Conservation (phyloP, 2,329 filamentous ascomycete species). For the Pseudocercospora cruenta region DNA sequence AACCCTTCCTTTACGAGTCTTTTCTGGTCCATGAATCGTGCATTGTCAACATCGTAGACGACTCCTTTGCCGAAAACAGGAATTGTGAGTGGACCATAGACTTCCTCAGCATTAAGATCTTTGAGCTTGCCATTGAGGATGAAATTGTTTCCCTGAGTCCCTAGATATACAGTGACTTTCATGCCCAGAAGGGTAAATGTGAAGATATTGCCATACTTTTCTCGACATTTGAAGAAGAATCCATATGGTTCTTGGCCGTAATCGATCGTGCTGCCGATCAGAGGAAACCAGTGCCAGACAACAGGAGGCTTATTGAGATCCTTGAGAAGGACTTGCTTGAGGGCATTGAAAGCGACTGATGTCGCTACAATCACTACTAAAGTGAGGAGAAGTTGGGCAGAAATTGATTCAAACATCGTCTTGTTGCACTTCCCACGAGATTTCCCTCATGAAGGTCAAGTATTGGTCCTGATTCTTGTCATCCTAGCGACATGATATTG, state of each 20-base stretch:
- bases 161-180: slow-evolving; percentile 84
- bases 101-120: slow-evolving; percentile 87
- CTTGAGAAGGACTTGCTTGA: slow-evolving; percentile 70
- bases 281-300: slow-evolving; percentile 67
- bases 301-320: slow-evolving; percentile 70
- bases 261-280: slow-evolving; percentile 86
- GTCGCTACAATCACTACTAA: no score
- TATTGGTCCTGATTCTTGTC: no score
- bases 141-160: slow-evolving; percentile 83
- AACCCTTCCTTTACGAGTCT: slow-evolving; percentile 83
- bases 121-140: slow-evolving; percentile 88
- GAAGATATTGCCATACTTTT: slow-evolving; percentile 88
- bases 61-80: slow-evolving; percentile 81
- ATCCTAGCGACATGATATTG: no score
- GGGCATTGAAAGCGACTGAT: slow-evolving; percentile 76
- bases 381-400: no score
- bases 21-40: slow-evolving; percentile 95
- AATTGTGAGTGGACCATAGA: slow-evolving; percentile 75
- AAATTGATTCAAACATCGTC: no score
- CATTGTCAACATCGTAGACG: slow-evolving; percentile 87
- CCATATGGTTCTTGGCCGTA: slow-evolving; percentile 93
- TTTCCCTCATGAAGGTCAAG: no score
- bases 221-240: slow-evolving; percentile 75
- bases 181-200: slow-evolving; percentile 86
- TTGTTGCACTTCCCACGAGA: no score